Evolutionary conservation across 2,329 filamentous ascomycete genomes (phyloP).

Genomic region (Escovopsis sp.): DNA sequence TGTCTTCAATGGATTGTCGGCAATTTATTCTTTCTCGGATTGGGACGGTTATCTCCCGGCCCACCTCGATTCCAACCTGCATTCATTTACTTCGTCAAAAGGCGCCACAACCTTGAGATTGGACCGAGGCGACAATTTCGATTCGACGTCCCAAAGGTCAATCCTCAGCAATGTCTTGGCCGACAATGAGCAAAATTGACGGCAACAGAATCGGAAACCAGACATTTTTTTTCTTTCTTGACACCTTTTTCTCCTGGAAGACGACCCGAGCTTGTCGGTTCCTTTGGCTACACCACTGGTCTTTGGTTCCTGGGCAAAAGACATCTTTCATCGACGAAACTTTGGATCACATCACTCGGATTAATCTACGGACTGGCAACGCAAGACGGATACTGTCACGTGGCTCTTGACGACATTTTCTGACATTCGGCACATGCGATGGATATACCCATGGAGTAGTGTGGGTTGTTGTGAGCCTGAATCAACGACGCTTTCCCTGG

Average conservation of each 20-base stretch:
- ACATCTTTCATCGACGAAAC: constrained; percentile 17
- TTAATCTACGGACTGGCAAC: constrained; percentile 19
- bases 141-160: neutral
- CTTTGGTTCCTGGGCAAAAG: constrained; percentile 13
- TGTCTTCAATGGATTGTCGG: constrained; percentile 16
- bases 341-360: constrained; percentile 21
- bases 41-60: constrained; percentile 16
- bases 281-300: constrained; percentile 17
- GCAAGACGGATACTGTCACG: constrained; percentile 19
- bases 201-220: constrained; percentile 2
- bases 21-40: constrained; percentile 13
- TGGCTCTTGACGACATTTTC: constrained; percentile 21
- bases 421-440: constrained; percentile 25
- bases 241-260: constrained; percentile 6
- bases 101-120: neutral
- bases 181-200: constrained; percentile 3
- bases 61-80: constrained; percentile 5
- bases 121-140: neutral
- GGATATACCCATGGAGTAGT: constrained; percentile 27
- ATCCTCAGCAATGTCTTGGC: constrained; percentile 1
- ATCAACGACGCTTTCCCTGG: constrained; percentile 10
- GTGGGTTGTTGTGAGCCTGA: constrained; percentile 20
- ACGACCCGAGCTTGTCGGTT: constrained; percentile 12
- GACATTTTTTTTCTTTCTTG: constrained; percentile 8
- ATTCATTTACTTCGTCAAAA: neutral